A percentile compares a stretch with the other conserved stretches of the same genome.
Conservation (phyloP, 164 flowering plant genomes). For the grape (Vitis vinifera) region ASM3070453v1 NC_081806.1:17314501-17315000, state of each 20-base stretch:
- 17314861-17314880: slow-evolving; percentile 65
- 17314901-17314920: slow-evolving; percentile 65
- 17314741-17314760: slow-evolving; percentile 29
- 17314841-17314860: slow-evolving; percentile 62
- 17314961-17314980: slow-evolving; percentile 89
- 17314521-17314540: no score
- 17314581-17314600: no score
- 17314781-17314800: slow-evolving; percentile 76
- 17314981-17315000: slow-evolving; percentile 66
- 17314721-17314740: slow-evolving; percentile 49
- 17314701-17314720: slow-evolving; percentile 24
- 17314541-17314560: no score
- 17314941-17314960: slow-evolving; percentile 74
- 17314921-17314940: slow-evolving; percentile 58
- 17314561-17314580: no score
- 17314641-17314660: no score
- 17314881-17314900: slow-evolving; percentile 55
- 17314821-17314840: slow-evolving; percentile 97
- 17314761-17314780: slow-evolving; percentile 70
- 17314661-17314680: no score
- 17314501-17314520: no score
- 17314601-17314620: no score
- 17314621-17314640: no score
- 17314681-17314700: no score
- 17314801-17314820: slow-evolving; percentile 81